Conservation (phyloP, 2,329 filamentous ascomycete genomes). For the Pseudopithomyces chartarum region DNA sequence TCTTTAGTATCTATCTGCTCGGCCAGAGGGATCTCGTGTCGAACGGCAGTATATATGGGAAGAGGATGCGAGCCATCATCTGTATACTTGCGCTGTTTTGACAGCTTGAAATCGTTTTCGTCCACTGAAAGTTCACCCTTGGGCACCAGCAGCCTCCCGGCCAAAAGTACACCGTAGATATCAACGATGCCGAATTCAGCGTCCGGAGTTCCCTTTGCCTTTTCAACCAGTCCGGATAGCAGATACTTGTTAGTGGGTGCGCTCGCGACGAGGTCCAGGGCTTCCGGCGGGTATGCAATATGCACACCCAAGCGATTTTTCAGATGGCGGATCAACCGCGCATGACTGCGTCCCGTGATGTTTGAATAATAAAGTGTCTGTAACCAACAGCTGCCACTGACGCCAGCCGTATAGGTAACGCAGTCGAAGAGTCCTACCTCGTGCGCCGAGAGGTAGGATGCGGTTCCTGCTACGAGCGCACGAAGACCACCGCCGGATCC, state of each 20-base stretch:
- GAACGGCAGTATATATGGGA: slow-evolving; percentile 93
- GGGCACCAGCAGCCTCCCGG: slow-evolving; percentile 82
- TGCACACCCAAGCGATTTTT: slow-evolving; percentile 85
- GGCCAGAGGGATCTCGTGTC: slow-evolving; percentile 86
- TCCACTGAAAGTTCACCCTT: slow-evolving; percentile 80
- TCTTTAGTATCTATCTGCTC: slow-evolving; percentile 49
- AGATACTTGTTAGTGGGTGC: slow-evolving; percentile 93
- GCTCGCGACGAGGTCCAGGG: slow-evolving; percentile 79
- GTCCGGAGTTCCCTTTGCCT: slow-evolving; percentile 78
- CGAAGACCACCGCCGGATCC: slow-evolving; percentile 90
- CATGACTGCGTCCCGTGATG: slow-evolving; percentile 70
- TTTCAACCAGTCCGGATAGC: slow-evolving; percentile 86
- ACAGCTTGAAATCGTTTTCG: slow-evolving; percentile 84
- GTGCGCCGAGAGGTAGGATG: slow-evolving; percentile 81
- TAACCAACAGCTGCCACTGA: slow-evolving; percentile 95
- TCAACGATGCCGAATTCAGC: slow-evolving; percentile 91
- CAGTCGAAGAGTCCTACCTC: slow-evolving; percentile 93
- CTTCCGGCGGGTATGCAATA: slow-evolving; percentile 88
- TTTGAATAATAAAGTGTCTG: slow-evolving; percentile 87
- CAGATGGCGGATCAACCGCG: slow-evolving; percentile 77
- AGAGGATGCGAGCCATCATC: slow-evolving; percentile 80
- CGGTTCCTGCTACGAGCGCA: slow-evolving; percentile 87
- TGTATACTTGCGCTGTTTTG: slow-evolving; percentile 78
- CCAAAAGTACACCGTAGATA: slow-evolving; percentile 85
- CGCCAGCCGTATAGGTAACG: slow-evolving; percentile 90